phyloP scores from a whole-genome alignment of 371 early-diverging fungal species.

The Zancudomyces culisetae region DNA sequence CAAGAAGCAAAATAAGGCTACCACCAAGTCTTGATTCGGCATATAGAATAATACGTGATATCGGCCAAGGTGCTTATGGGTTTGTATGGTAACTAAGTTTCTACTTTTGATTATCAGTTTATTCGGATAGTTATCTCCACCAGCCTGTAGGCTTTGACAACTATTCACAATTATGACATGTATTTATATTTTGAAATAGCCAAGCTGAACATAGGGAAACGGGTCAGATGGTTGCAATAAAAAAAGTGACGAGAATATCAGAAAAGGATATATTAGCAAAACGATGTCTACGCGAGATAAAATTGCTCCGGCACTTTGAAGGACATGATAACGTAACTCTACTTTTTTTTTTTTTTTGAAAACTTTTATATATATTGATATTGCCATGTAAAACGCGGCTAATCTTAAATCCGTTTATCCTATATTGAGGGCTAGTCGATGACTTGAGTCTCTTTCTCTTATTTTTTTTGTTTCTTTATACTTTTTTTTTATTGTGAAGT shows the following conservation, averaged over 20 bases:
- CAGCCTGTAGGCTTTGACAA: too few relatives aligned
- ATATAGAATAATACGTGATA: conserved; percentile 63
- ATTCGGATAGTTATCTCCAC: too few relatives aligned
- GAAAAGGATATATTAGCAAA: conserved; percentile 70
- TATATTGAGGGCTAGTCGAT: too few relatives aligned
- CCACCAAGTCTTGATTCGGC: conserved; percentile 20
- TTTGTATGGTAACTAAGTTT: conserved; percentile 66
- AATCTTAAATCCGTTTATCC: too few relatives aligned
- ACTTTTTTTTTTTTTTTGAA: too few relatives aligned
- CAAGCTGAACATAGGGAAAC: conserved; percentile 57
- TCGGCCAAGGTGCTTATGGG: conserved; percentile 89
- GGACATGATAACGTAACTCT: conserved; percentile 73
- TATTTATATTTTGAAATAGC: conserved; percentile 20
- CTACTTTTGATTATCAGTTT: too few relatives aligned
- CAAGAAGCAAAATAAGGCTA: conserved; percentile 18
- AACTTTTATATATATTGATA: too few relatives aligned
- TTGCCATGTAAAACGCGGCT: too few relatives aligned
- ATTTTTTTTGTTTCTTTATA: too few relatives aligned
- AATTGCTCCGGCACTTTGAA: conserved; percentile 69
- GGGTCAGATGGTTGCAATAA: conserved; percentile 78
- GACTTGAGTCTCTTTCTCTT: too few relatives aligned
- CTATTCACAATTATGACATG: background rate
- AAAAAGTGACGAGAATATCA: conserved; percentile 71
- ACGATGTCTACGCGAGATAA: conserved; percentile 73
- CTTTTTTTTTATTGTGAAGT: too few relatives aligned